Percentiles rank a stretch among this genome's conserved stretches.
phyloP scores from a whole-genome alignment of 768 basidiomycete genomes.

The button mushroom (Agaricus bisporus) region DNA sequence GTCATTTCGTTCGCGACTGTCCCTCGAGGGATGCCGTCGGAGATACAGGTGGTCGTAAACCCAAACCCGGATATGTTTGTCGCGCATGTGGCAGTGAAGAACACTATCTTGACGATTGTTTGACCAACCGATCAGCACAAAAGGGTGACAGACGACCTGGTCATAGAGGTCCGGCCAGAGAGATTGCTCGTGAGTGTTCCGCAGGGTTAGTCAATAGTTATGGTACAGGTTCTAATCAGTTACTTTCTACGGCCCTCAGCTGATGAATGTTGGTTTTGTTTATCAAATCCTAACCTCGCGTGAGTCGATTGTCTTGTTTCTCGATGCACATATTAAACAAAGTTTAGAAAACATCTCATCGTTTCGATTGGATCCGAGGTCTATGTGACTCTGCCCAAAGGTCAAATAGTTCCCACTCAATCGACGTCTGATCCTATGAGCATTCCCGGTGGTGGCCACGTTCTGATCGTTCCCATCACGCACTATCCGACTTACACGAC shows the following conservation, averaged over 20 bases:
- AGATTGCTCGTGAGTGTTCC: constrained; percentile 65
- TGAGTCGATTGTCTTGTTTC: constrained; percentile 29
- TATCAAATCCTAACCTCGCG: constrained; percentile 91
- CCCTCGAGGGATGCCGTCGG: constrained; percentile 73
- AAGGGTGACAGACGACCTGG: constrained; percentile 34
- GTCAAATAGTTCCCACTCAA: constrained; percentile 85
- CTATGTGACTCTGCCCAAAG: constrained; percentile 95
- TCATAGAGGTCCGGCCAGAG: constrained; percentile 57
- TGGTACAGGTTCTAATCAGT: not conserved
- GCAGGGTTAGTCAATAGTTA: not conserved
- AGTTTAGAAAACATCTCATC: constrained; percentile 83
- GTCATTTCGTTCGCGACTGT: constrained; percentile 86
- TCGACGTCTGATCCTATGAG: constrained; percentile 37
- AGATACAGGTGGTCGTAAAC: constrained; percentile 79
- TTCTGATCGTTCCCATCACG: constrained; percentile 88
- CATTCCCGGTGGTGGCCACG: constrained; percentile 95
- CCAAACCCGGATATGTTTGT: constrained; percentile 83
- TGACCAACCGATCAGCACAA: constrained; percentile 49
- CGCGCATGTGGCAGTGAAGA: constrained; percentile 83
- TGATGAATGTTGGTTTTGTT: constrained; percentile 97
- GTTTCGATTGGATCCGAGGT: constrained; percentile 91
- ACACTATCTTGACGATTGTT: constrained; percentile 88
- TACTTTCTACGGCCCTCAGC: constrained; percentile 35
- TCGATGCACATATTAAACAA: constrained; percentile 8
- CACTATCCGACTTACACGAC: constrained; percentile 87